These are phyloP conservation scores for Theobroma grandiflorum DNA, from an alignment of 441 rosid genomes.

Conservation along the genomic window DNA sequence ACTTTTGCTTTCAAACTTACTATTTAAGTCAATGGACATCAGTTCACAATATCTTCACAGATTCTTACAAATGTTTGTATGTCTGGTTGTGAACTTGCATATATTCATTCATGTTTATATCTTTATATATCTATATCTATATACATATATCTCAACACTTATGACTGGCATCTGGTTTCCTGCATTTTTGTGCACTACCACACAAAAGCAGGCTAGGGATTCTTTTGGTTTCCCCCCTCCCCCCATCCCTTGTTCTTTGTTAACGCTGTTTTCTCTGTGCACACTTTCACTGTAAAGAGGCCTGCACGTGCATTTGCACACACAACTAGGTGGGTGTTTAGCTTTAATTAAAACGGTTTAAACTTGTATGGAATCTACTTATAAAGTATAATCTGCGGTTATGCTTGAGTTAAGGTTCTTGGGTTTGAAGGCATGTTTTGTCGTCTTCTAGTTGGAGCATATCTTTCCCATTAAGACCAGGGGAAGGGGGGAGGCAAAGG, in stretches of 20 bases:
- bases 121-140: no score
- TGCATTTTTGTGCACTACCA: constrained; percentile 22
- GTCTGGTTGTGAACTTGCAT: constrained; percentile 17
- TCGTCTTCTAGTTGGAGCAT: constrained; percentile 17
- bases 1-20: not conserved
- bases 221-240: not conserved
- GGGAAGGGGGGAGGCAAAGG: constrained; percentile 31
- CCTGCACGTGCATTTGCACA: not conserved
- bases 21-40: constrained; percentile 21
- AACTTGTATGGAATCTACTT: not conserved
- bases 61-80: constrained; percentile 23
- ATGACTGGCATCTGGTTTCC: constrained; percentile 15
- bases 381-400: not conserved
- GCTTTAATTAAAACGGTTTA: not conserved
- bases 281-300: not conserved
- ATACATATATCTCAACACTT: not conserved
- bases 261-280: not conserved
- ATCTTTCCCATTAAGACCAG: constrained; percentile 23
- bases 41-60: constrained; percentile 12
- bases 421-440: not conserved
- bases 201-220: constrained; percentile 9
- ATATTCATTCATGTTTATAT: not conserved
- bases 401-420: not conserved
- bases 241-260: not conserved
- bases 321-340: not conserved